Conservation (phyloP, 176 grass and related monocot species). For the Avena atlantica region DNA sequence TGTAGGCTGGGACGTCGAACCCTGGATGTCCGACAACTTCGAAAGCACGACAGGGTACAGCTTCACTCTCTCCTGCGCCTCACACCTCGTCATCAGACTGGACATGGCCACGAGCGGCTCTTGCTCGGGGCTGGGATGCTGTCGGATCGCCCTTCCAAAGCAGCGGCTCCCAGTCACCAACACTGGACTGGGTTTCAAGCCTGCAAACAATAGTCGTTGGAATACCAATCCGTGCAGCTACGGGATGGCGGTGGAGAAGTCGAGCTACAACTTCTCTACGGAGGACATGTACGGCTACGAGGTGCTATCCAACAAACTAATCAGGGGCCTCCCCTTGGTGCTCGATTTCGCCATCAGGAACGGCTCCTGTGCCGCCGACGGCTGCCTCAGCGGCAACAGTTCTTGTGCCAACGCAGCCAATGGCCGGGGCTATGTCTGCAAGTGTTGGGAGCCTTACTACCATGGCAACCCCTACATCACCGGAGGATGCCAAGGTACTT, state of each 20-base stretch:
- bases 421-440: not conserved
- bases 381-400: no score
- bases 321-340: not conserved
- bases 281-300: not conserved
- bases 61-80: not conserved
- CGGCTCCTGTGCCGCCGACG: no score
- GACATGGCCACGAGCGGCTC: no score
- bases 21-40: no score
- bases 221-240: not conserved
- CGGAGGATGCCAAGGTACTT: not conserved
- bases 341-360: not conserved
- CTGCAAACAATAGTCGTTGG: no score
- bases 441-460: not conserved
- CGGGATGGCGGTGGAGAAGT: conserved; percentile 5
- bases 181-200: no score
- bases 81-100: no score
- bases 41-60: no score
- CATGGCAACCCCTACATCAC: not conserved
- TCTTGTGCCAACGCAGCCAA: not conserved
- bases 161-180: no score
- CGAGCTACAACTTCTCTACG: not conserved
- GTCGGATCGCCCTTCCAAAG: not conserved
- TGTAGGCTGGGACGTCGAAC: not conserved
- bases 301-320: not conserved
- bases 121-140: not conserved